Evolutionary conservation across 1,284 basidiomycete genomes (phyloP).

Genomic region (Megacollybia platyphylla): DNA sequence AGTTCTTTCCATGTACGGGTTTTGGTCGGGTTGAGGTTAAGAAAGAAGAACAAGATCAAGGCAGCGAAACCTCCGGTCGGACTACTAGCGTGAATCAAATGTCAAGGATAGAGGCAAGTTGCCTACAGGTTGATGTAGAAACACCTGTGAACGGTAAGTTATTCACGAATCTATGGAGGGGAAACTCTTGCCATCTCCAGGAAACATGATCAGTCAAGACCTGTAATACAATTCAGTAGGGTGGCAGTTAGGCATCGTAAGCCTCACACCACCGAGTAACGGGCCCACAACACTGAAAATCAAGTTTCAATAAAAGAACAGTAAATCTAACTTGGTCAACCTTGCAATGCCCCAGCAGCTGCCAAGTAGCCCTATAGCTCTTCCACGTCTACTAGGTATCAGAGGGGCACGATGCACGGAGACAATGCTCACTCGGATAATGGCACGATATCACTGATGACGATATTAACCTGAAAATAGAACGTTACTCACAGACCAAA

Average conservation of each 20-base stretch:
- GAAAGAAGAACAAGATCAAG: constrained; percentile 61
- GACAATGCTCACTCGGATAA: constrained; percentile 47
- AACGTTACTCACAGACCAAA: neutral
- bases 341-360: neutral
- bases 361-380: neutral
- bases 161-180: neutral
- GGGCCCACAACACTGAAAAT: constrained; percentile 57
- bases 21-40: constrained; percentile 71
- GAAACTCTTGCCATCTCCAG: constrained; percentile 50
- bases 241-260: neutral
- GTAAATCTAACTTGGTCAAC: neutral
- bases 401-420: neutral
- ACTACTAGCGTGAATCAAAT: constrained; percentile 20
- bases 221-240: constrained; percentile 16
- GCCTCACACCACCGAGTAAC: constrained; percentile 55
- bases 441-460: constrained; percentile 70
- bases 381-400: neutral
- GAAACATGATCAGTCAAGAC: constrained; percentile 59
- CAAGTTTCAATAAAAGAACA: neutral
- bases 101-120: neutral
- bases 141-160: constrained; percentile 27
- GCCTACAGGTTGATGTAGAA: constrained; percentile 62
- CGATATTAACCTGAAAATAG: constrained; percentile 41
- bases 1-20: constrained; percentile 46
- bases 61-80: constrained; percentile 71